These are phyloP conservation scores for Trematosphaeria pertusa DNA, from an alignment of 2,329 filamentous ascomycete genomes.

Conservation along the genomic window DNA sequence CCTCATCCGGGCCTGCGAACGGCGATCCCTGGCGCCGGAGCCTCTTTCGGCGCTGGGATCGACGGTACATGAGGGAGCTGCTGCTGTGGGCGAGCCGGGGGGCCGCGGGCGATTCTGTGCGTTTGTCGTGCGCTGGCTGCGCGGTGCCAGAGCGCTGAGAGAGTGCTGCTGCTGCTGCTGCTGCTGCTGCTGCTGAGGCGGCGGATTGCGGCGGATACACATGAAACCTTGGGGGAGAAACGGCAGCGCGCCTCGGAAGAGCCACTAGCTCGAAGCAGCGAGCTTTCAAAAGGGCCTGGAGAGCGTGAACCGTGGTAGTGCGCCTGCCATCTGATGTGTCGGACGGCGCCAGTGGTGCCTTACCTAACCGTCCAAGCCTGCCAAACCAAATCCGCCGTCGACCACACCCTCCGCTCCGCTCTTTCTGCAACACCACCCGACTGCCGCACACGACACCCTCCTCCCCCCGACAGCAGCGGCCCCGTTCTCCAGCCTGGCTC, in stretches of 20 bases:
- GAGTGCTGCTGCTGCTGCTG: constrained; percentile 2
- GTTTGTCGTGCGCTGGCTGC: neutral
- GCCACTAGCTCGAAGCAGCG: no score
- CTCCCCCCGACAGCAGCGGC: constrained; percentile 36
- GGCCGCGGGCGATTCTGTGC: neutral
- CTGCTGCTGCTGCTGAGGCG: neutral
- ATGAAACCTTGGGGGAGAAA: constrained; percentile 1
- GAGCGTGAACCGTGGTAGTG: neutral
- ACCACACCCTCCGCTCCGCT: constrained; percentile 18
- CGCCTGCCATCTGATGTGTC: constrained; percentile 2
- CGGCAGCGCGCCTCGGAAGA: neutral
- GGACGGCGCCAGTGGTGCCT: no score
- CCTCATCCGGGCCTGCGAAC: constrained; percentile 13
- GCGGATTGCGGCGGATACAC: constrained; percentile 3
- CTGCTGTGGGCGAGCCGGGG: neutral
- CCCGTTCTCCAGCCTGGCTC: constrained; percentile 54
- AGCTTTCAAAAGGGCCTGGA: no score
- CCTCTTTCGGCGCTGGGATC: constrained; percentile 24
- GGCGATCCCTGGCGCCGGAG: constrained; percentile 17
- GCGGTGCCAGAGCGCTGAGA: no score
- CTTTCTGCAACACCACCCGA: constrained; percentile 21
- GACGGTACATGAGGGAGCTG: constrained; percentile 20
- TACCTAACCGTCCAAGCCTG: no score
- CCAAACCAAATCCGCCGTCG: no score
- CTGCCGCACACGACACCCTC: constrained; percentile 20